phyloP scores from a whole-genome alignment of 2,329 filamentous ascomycete genomes.

The Zopfia rhizophila region DNA sequence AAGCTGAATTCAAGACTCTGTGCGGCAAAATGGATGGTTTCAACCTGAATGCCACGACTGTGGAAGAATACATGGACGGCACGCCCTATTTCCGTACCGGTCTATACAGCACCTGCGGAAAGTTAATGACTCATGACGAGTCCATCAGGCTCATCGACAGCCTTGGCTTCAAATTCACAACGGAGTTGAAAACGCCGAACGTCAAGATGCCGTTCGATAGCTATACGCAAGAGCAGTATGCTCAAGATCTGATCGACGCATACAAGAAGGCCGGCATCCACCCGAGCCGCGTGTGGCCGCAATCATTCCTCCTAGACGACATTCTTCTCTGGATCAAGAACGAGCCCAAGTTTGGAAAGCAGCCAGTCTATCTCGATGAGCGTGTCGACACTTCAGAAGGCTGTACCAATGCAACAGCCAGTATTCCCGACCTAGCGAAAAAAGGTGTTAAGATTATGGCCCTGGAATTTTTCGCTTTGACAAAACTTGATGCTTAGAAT shows the following conservation, averaged over 20 bases:
- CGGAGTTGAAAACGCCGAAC: slow-evolving; percentile 68
- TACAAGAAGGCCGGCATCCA: slow-evolving; percentile 53
- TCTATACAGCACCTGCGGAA: slow-evolving; percentile 72
- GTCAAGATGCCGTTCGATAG: slow-evolving; percentile 76
- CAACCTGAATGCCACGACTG: slow-evolving; percentile 71
- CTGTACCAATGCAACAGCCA: slow-evolving; percentile 65
- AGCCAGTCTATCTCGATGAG: slow-evolving; percentile 74
- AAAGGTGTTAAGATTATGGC: slow-evolving; percentile 71
- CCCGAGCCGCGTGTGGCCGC: slow-evolving; percentile 59
- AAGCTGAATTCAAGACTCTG: slow-evolving; percentile 73
- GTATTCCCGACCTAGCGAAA: slow-evolving; percentile 65
- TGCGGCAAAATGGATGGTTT: slow-evolving; percentile 72
- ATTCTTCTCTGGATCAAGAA: slow-evolving; percentile 73
- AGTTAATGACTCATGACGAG: slow-evolving; percentile 69
- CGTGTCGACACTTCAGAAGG: slow-evolving; percentile 62
- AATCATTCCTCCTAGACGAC: slow-evolving; percentile 73
- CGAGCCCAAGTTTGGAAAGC: slow-evolving; percentile 68
- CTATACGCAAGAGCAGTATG: slow-evolving; percentile 73
- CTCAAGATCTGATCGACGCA: slow-evolving; percentile 67
- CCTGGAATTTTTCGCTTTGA: slow-evolving; percentile 71
- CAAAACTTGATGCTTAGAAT: slow-evolving; percentile 61
- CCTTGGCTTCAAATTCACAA: slow-evolving; percentile 63
- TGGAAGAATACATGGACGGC: slow-evolving; percentile 67
- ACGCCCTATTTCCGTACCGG: slow-evolving; percentile 72
- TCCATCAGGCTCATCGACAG: slow-evolving; percentile 70